These are phyloP conservation scores for Parsonsia alboflavescens DNA, from an alignment of 257 asterid species.

Conservation along the genomic window DNA sequence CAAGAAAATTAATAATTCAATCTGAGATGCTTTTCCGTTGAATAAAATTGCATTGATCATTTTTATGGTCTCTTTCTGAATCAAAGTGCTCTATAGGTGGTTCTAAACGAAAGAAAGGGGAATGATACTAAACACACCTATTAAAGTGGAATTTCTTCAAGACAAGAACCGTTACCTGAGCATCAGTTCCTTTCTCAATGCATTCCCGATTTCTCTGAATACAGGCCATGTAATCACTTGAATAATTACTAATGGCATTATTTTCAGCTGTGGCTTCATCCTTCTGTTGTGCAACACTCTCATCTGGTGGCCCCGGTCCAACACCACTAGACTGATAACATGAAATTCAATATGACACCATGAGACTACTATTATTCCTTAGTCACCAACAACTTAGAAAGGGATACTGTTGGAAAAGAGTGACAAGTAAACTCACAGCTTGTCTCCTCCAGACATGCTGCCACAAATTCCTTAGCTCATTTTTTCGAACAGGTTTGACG, in stretches of 20 bases:
- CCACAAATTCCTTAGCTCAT: slow-evolving; percentile 94
- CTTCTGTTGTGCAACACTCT: slow-evolving; percentile 60
- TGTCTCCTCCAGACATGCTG: slow-evolving; percentile 99
- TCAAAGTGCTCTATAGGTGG: background rate
- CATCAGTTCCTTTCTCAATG: slow-evolving; percentile 73
- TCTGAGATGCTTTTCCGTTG: background rate
- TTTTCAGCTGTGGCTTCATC: slow-evolving; percentile 84
- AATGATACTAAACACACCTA: background rate
- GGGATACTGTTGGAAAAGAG: slow-evolving; percentile 11
- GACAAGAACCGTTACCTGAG: slow-evolving; percentile 53
- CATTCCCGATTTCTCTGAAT: slow-evolving; percentile 53
- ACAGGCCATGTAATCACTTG: slow-evolving; percentile 65
- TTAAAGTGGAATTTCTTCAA: background rate
- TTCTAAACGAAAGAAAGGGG: background rate
- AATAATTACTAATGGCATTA: slow-evolving; percentile 55
- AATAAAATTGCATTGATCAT: background rate
- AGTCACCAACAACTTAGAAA: background rate
- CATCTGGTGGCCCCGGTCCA: slow-evolving; percentile 66
- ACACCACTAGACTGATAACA: slow-evolving; percentile 44
- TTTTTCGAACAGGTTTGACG: slow-evolving; percentile 84
- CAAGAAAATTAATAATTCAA: background rate
- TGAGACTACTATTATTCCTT: slow-evolving; percentile 1
- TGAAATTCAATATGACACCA: slow-evolving; percentile 16
- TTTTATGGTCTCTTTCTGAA: background rate
- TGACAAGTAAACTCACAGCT: slow-evolving; percentile 49